phyloP scores from a whole-genome alignment of 805 yeast genomes.

The Ogataea paraovalis region DNA sequence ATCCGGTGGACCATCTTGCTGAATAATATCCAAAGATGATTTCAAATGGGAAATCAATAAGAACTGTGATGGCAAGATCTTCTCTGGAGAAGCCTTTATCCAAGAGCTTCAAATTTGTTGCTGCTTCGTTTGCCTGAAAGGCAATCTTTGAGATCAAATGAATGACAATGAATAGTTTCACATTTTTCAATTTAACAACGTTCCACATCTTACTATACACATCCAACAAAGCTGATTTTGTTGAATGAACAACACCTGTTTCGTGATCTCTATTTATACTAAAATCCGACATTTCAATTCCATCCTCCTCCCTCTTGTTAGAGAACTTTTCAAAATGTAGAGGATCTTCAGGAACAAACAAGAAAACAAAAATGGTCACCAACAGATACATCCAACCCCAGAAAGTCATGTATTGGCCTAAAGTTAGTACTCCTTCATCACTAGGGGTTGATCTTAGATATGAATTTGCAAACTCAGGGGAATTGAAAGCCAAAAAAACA shows the following conservation, averaged over 20 bases:
- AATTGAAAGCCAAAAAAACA: slow-evolving; percentile 82
- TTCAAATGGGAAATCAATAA: slow-evolving; percentile 95
- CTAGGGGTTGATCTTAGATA: slow-evolving; percentile 63
- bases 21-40: slow-evolving; percentile 93
- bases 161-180: slow-evolving; percentile 68
- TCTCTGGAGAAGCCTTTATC: slow-evolving; percentile 93
- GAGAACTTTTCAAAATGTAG: slow-evolving; percentile 12
- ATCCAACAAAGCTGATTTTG: slow-evolving; percentile 35
- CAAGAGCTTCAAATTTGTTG: slow-evolving; percentile 83
- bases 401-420: slow-evolving; percentile 70
- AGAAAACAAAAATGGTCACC: slow-evolving; percentile 58
- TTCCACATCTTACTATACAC: slow-evolving; percentile 66
- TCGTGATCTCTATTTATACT: slow-evolving; percentile 13
- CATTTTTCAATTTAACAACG: slow-evolving; percentile 65
- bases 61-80: slow-evolving; percentile 86
- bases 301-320: slow-evolving; percentile 29
- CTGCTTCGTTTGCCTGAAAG: slow-evolving; percentile 94
- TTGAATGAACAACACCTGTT: slow-evolving; percentile 10
- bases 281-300: slow-evolving; percentile 21
- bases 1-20: slow-evolving; percentile 88
- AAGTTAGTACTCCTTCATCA: slow-evolving; percentile 61
- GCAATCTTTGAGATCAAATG: slow-evolving; percentile 84
- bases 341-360: slow-evolving; percentile 72
- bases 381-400: slow-evolving; percentile 72
- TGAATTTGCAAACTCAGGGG: slow-evolving; percentile 88